These are phyloP conservation scores for Tricholoma saponaceum DNA, from an alignment of 768 basidiomycete species.

Conservation along the genomic window DNA sequence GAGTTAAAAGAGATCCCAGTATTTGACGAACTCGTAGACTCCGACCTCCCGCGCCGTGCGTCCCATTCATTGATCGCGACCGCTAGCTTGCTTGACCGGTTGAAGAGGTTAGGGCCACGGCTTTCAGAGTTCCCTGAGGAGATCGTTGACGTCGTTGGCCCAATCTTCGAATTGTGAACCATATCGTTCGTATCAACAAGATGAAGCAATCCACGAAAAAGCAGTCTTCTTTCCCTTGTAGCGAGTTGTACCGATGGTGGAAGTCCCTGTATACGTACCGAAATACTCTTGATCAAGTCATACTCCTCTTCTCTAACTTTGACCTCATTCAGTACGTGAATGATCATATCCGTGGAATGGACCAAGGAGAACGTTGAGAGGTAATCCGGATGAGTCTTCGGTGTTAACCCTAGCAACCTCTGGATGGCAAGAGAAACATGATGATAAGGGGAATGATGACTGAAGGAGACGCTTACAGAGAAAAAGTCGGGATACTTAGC, in stretches of 20 bases:
- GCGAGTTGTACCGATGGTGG: conserved; percentile 53
- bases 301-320: conserved; percentile 86
- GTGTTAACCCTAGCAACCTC: conserved; percentile 69
- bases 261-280: conserved; percentile 56
- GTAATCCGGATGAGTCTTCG: conserved; percentile 67
- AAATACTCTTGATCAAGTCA: conserved; percentile 61
- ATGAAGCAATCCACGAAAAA: conserved; percentile 60
- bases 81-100: conserved; percentile 29
- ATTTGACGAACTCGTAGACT: conserved; percentile 26
- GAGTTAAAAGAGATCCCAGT: conserved; percentile 22
- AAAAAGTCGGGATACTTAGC: conserved; percentile 70
- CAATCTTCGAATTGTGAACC: conserved; percentile 11
- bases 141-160: conserved; percentile 1
- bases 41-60: conserved; percentile 36
- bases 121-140: conserved; percentile 8
- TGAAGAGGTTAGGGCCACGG: conserved; percentile 3
- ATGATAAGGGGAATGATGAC: not conserved
- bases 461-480: conserved; percentile 44
- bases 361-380: conserved; percentile 61
- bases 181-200: conserved; percentile 35
- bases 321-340: conserved; percentile 80
- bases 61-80: conserved; percentile 45
- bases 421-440: conserved; percentile 24
- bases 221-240: conserved; percentile 66
- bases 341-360: conserved; percentile 63